A percentile compares a stretch with the other conserved stretches of the same genome.
Conservation (phyloP, 768 basidiomycete genomes). For the Pisolithus sp. region DNA sequence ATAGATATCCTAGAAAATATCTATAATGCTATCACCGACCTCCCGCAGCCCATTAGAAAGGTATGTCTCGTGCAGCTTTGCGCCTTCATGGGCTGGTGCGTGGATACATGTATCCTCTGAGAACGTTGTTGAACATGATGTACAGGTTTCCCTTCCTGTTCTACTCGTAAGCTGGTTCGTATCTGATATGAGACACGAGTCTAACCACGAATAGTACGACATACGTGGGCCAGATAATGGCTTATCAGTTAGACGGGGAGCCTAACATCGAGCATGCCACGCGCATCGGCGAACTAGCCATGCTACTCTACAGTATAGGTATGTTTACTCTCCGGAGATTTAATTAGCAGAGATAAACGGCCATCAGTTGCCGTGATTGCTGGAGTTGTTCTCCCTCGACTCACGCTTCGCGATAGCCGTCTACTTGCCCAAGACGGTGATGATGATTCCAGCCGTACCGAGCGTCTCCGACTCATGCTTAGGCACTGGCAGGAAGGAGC, state of each 20-base stretch:
- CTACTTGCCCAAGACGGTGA: conserved; percentile 63
- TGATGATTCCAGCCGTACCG: conserved; percentile 69
- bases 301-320: conserved; percentile 90
- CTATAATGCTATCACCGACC: conserved; percentile 57
- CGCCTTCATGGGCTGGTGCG: conserved; percentile 94
- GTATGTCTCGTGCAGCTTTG: conserved; percentile 93
- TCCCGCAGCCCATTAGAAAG: conserved; percentile 78
- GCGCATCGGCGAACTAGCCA: conserved; percentile 78
- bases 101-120: conserved; percentile 1
- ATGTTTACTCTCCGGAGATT: conserved; percentile 2
- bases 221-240: conserved; percentile 93
- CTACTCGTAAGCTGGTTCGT: conserved; percentile 54
- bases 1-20: conserved; percentile 79
- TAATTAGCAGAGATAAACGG: not conserved
- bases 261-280: conserved; percentile 83
- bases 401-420: conserved; percentile 75
- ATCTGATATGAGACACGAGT: not conserved
- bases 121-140: not conserved
- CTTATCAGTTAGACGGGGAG: conserved; percentile 61
- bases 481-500: conserved; percentile 84
- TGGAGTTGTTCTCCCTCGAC: conserved; percentile 73
- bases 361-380: conserved; percentile 74
- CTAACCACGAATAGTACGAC: conserved; percentile 59
- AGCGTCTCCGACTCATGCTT: conserved; percentile 64
- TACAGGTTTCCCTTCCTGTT: conserved; percentile 91